Percentiles rank a stretch among this genome's conserved stretches.
These are phyloP conservation scores for Starmerella tilneyi DNA, from an alignment of 805 yeast genomes.

Conservation along the genomic window DNA sequence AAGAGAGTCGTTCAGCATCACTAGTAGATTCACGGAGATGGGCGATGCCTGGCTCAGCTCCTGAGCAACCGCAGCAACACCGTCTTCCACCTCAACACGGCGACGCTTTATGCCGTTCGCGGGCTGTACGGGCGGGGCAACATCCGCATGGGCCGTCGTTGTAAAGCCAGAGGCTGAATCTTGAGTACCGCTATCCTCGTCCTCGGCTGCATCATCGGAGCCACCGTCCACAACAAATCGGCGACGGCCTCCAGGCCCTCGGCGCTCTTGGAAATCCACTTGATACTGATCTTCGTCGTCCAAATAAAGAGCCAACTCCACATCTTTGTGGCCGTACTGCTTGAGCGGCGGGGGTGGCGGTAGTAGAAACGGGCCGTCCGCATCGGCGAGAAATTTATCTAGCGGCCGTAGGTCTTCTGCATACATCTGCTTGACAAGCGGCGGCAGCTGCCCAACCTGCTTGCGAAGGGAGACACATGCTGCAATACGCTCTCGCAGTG, in stretches of 20 bases:
- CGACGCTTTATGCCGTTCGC: slow-evolving; percentile 14
- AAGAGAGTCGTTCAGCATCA: slow-evolving; percentile 28
- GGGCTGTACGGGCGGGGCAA: slow-evolving; percentile 16
- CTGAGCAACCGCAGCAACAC: background rate
- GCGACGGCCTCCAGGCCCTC: slow-evolving; percentile 12
- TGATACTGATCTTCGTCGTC: slow-evolving; percentile 22
- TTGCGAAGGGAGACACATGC: slow-evolving; percentile 76
- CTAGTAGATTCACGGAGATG: slow-evolving; percentile 9
- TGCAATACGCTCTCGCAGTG: slow-evolving; percentile 59
- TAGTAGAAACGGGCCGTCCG: slow-evolving; percentile 55
- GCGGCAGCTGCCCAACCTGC: slow-evolving; percentile 70
- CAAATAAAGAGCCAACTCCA: slow-evolving; percentile 44
- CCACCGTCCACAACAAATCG: slow-evolving; percentile 28
- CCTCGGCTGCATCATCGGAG: slow-evolving; percentile 15
- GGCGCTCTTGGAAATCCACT: slow-evolving; percentile 16
- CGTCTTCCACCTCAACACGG: slow-evolving; percentile 14
- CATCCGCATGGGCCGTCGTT: slow-evolving; percentile 7
- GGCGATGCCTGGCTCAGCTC: slow-evolving; percentile 10
- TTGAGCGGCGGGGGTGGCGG: slow-evolving; percentile 62
- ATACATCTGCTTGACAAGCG: slow-evolving; percentile 67
- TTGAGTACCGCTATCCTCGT: slow-evolving; percentile 16
- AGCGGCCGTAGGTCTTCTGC: slow-evolving; percentile 54
- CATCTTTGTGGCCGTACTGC: slow-evolving; percentile 57
- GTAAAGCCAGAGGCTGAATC: background rate
- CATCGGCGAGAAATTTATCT: slow-evolving; percentile 48